These are phyloP conservation scores for Furcasterigmium furcatum DNA, from an alignment of 2,329 filamentous ascomycete species.

Conservation along the genomic window DNA sequence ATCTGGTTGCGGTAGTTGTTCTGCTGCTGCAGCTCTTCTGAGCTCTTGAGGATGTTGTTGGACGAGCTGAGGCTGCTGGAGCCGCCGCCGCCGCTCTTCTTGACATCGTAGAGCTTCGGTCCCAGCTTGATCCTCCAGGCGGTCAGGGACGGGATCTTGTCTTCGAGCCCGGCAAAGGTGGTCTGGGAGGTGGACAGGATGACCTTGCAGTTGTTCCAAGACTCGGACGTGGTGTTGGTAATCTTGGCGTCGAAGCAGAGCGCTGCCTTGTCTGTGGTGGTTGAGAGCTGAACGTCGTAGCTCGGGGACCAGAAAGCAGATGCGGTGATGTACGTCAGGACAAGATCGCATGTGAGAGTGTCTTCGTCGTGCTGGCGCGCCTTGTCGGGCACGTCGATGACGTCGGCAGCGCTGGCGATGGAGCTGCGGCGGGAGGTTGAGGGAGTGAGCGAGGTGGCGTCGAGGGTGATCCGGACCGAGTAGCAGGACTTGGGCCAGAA, in stretches of 20 bases:
- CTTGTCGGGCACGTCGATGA: constrained; percentile 49
- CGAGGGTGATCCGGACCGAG: constrained; percentile 47
- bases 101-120: constrained; percentile 15
- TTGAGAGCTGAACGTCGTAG: constrained; percentile 61
- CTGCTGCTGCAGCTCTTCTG: constrained; percentile 31
- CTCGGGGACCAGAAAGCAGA: constrained; percentile 57
- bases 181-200: constrained; percentile 63
- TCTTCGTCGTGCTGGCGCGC: constrained; percentile 28
- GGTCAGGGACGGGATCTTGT: constrained; percentile 49
- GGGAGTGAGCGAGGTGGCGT: constrained; percentile 38
- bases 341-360: constrained; percentile 36
- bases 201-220: constrained; percentile 58
- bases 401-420: constrained; percentile 48
- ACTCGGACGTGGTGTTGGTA: constrained; percentile 60
- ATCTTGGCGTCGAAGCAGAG: constrained; percentile 62
- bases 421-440: constrained; percentile 46
- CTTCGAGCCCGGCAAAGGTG: constrained; percentile 51
- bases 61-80: neutral
- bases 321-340: constrained; percentile 57
- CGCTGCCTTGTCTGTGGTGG: constrained; percentile 45
- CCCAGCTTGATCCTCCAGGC: constrained; percentile 55
- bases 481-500: constrained; percentile 51
- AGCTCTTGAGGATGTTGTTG: constrained; percentile 31
- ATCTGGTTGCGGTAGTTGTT: constrained; percentile 22
- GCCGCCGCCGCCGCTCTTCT: neutral